These are phyloP conservation scores for Lithospermum erythrorhizon DNA, from an alignment of 257 asterid genomes.

Conservation along the genomic window DNA sequence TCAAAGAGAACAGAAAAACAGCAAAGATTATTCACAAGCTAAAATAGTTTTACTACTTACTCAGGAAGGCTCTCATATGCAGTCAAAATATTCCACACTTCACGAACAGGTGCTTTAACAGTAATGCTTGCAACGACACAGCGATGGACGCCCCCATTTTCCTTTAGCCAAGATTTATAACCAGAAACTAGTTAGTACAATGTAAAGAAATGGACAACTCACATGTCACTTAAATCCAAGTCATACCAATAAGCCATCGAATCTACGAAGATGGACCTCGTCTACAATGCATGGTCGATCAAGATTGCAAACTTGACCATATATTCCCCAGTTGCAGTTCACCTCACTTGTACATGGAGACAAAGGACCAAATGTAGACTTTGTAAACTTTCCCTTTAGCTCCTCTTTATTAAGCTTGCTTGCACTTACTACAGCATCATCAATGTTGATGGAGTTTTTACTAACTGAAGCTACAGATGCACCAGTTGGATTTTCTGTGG, in stretches of 20 bases:
- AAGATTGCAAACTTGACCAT: slow-evolving; percentile 62
- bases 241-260: slow-evolving; percentile 86
- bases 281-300: slow-evolving; percentile 79
- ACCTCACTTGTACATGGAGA: slow-evolving; percentile 53
- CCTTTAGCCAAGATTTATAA: slow-evolving; percentile 33
- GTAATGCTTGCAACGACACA: slow-evolving; percentile 91
- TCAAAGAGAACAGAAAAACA: no score
- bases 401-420: slow-evolving; percentile 25
- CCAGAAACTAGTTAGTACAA: neutral
- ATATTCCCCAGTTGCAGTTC: slow-evolving; percentile 66
- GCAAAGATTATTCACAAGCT: no score
- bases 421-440: slow-evolving; percentile 23
- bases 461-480: slow-evolving; percentile 24
- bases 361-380: slow-evolving; percentile 52
- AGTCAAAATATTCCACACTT: slow-evolving; percentile 88
- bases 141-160: slow-evolving; percentile 93
- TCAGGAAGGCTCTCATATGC: slow-evolving; percentile 82
- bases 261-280: slow-evolving; percentile 95
- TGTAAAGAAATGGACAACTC: neutral
- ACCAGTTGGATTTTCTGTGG: slow-evolving; percentile 16
- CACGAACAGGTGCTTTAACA: slow-evolving; percentile 76
- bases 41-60: slow-evolving; percentile 29
- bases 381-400: slow-evolving; percentile 32
- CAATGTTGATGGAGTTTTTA: slow-evolving; percentile 20
- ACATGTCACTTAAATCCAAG: slow-evolving; percentile 12